Percentiles rank a stretch among this genome's conserved stretches.
These are phyloP conservation scores for Mycena galopus DNA, from an alignment of 768 basidiomycete species.

Conservation along the genomic window DNA sequence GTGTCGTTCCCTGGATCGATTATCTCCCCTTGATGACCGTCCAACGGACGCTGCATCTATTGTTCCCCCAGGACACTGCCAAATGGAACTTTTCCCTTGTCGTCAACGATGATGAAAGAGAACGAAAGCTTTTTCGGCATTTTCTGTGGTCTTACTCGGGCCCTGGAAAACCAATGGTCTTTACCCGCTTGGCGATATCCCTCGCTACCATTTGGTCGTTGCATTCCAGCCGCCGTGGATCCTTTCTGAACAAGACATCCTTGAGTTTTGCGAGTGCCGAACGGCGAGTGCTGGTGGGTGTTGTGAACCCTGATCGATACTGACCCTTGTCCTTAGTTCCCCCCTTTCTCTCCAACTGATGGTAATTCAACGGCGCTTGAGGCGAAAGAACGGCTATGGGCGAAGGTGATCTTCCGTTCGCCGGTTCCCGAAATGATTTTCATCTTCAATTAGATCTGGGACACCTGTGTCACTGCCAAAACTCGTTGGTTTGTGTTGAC, in stretches of 20 bases:
- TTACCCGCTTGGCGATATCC: constrained; percentile 3
- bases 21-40: constrained; percentile 25
- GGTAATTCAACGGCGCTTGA: background rate
- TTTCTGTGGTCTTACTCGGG: constrained; percentile 24
- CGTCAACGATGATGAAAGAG: background rate
- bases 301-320: background rate
- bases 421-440: background rate
- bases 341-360: background rate
- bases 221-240: constrained; percentile 28
- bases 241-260: constrained; percentile 16
- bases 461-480: constrained; percentile 12
- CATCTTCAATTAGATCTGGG: constrained; percentile 11
- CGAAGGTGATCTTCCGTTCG: background rate
- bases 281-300: background rate
- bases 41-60: constrained; percentile 20
- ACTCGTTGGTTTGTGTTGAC: constrained; percentile 25
- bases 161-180: background rate
- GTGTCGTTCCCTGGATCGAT: constrained; percentile 23
- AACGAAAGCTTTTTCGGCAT: constrained; percentile 12
- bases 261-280: constrained; percentile 10
- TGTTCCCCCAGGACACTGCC: constrained; percentile 8
- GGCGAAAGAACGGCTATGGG: constrained; percentile 14
- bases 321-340: background rate
- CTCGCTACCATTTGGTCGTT: constrained; percentile 9
- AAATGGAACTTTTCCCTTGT: constrained; percentile 17